Evolutionary conservation across 2,329 filamentous ascomycete genomes (phyloP).

Genomic region (Monosporascus sp.): DNA sequence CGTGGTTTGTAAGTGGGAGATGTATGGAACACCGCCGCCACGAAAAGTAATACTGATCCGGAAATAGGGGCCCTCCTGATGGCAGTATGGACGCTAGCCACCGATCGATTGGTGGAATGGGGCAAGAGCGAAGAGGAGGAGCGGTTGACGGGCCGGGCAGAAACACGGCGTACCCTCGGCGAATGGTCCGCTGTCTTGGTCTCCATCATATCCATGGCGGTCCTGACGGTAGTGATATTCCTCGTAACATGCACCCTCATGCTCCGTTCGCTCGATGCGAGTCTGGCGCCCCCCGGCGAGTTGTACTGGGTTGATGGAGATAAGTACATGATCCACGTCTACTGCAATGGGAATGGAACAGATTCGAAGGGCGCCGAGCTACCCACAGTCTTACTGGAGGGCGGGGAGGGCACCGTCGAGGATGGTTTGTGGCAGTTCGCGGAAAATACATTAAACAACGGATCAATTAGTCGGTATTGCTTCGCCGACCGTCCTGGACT

Average conservation of each 20-base stretch:
- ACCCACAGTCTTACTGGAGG: slow-evolving; percentile 84
- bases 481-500: slow-evolving; percentile 92
- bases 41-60: slow-evolving; percentile 6
- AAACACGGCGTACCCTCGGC: slow-evolving; percentile 72
- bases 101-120: slow-evolving; percentile 80
- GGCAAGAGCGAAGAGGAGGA: slow-evolving; percentile 92
- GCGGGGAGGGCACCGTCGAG: slow-evolving; percentile 74
- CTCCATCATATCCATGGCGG: slow-evolving; percentile 64
- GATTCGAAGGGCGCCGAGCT: slow-evolving; percentile 47
- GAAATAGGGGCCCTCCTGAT: slow-evolving; percentile 65
- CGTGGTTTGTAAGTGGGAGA: slow-evolving; percentile 53
- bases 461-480: slow-evolving; percentile 83
- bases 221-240: slow-evolving; percentile 63
- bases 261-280: slow-evolving; percentile 73
- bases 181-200: slow-evolving; percentile 81
- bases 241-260: slow-evolving; percentile 76
- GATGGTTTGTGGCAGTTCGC: slow-evolving; percentile 76
- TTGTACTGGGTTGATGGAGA: slow-evolving; percentile 74
- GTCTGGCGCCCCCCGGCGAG: slow-evolving; percentile 66
- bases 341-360: slow-evolving; percentile 71
- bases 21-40: neutral
- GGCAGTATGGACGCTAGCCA: slow-evolving; percentile 70
- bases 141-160: slow-evolving; percentile 80
- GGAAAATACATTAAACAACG: slow-evolving; percentile 68
- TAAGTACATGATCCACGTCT: slow-evolving; percentile 83